These are phyloP conservation scores for Terfezia boudieri DNA, from an alignment of 495 filamentous ascomycete genomes.

Conservation along the genomic window DNA sequence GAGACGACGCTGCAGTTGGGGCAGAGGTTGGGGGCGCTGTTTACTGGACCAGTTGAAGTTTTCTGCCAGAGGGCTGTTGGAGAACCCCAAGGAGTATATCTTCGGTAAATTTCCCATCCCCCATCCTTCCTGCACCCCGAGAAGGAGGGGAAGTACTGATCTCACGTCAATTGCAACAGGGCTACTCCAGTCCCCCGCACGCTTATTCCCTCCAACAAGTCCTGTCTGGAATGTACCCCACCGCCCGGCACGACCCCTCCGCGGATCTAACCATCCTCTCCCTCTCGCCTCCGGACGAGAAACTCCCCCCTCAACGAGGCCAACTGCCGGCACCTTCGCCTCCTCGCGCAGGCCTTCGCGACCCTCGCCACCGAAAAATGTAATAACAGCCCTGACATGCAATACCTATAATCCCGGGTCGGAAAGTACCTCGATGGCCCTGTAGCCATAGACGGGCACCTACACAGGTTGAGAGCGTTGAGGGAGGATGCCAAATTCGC, in stretches of 20 bases:
- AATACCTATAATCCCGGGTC: constrained; percentile 50
- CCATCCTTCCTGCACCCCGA: not conserved
- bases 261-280: constrained; percentile 46
- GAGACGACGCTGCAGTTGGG: constrained; percentile 68
- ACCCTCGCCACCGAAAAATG: constrained; percentile 56
- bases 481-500: constrained; percentile 1
- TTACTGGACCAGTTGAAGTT: constrained; percentile 74
- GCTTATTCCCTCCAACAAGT: constrained; percentile 75
- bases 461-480: constrained; percentile 5
- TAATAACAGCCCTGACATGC: constrained; percentile 68
- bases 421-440: constrained; percentile 61
- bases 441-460: constrained; percentile 65
- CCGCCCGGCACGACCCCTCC: constrained; percentile 23
- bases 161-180: constrained; percentile 1
- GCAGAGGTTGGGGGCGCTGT: constrained; percentile 53
- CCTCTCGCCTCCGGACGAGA: constrained; percentile 56
- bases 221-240: constrained; percentile 74
- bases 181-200: constrained; percentile 68
- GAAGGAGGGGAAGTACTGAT: not conserved
- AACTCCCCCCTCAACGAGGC: constrained; percentile 76
- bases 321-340: constrained; percentile 63
- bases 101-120: constrained; percentile 27
- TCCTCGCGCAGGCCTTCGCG: constrained; percentile 60
- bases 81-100: constrained; percentile 36
- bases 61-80: constrained; percentile 40